Base-by-base conservation (phyloP, 257 asterid species). In the Przewalskia tangutica region DNA sequence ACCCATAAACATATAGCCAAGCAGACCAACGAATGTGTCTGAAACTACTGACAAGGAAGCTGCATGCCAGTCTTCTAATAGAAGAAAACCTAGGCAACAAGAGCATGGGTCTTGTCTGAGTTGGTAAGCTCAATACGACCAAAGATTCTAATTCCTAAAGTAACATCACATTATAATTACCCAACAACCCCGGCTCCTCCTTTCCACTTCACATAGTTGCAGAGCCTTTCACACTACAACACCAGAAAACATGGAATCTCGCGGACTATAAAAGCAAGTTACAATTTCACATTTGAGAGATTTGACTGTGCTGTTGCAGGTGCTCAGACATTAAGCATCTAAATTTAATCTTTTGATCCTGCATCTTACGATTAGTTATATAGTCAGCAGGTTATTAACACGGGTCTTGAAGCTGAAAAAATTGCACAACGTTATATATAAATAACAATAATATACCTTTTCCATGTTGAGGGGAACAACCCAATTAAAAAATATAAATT, bases 361-460 rank as follows among this genome's bases (percentile, higher is more conserved):
- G 79, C 59, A 18, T 20, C 79, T 73, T 73, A 73, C 7, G 60
- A 46, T 48, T 46, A 73, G 56, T 70, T 42, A 73, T 48, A 59
- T 4, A 20, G 60, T 73, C 58, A 50, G 42, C 55, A 70, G 56
- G 77, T 16, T 48, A 20, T 48, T 73, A n/a, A 46, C 20, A 23
- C 13, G 20, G 79, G 79, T 73, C 18, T 48, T 12, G 20, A 50
- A 32, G 60, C 79, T 20, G 79, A 73, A 48, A 73, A 20, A 5
- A 10, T 18, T 23, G 40, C 20, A 13, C 36, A 50, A 23, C 5
- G 3, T 50, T 23, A 20, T 27, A 48, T 48, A 68, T 4, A 67
- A 20, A 67, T n/a, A 13, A 27, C 32, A 27, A 80, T 63, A 67
- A 10, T 63, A 64, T 80, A 79, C 81, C 86, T 83, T 36, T 63